Conservation (phyloP, 2,329 filamentous ascomycete genomes). For the Biscogniauxia sp. region DNA sequence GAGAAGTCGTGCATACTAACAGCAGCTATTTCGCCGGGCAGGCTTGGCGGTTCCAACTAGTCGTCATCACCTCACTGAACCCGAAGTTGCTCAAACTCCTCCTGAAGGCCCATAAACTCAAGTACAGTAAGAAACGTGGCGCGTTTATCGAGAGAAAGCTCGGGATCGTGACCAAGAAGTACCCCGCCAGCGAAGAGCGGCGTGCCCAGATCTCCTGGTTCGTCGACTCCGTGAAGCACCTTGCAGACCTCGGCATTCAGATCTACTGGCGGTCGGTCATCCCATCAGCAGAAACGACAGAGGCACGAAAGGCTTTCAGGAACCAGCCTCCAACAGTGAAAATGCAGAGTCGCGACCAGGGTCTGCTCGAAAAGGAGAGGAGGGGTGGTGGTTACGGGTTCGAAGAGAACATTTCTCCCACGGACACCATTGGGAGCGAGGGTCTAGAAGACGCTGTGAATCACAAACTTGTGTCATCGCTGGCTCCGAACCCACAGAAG, state of each 20-base stretch:
- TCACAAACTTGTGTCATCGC: not conserved
- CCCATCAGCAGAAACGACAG: not conserved
- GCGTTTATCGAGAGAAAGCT: slow-evolving; percentile 6
- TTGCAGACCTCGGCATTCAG: slow-evolving; percentile 11
- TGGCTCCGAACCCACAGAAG: not conserved
- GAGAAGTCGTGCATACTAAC: slow-evolving; percentile 6
- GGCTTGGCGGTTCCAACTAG: slow-evolving; percentile 6
- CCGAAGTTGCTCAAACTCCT: slow-evolving; percentile 1
- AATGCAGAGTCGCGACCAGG: not conserved
- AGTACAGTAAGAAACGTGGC: slow-evolving; percentile 4
- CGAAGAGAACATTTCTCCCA: not conserved
- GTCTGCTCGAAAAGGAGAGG: not conserved
- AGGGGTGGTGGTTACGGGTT: not conserved
- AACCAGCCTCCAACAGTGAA: not conserved
- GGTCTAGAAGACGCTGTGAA: not conserved
- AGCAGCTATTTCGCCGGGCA: slow-evolving; percentile 10
- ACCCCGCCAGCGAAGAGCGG: slow-evolving; percentile 7
- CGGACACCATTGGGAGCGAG: not conserved
- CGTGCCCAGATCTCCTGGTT: slow-evolving; percentile 1
- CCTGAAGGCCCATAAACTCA: slow-evolving; percentile 3
- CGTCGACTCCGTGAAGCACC: not conserved
- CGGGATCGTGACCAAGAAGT: slow-evolving; percentile 1
- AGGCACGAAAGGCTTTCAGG: slow-evolving; percentile 5
- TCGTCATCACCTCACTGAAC: slow-evolving; percentile 2
- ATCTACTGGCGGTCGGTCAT: not conserved